Evolutionary conservation across 2,329 filamentous ascomycete genomes (phyloP).

Genomic region (Cytospora paraplurivora): DNA sequence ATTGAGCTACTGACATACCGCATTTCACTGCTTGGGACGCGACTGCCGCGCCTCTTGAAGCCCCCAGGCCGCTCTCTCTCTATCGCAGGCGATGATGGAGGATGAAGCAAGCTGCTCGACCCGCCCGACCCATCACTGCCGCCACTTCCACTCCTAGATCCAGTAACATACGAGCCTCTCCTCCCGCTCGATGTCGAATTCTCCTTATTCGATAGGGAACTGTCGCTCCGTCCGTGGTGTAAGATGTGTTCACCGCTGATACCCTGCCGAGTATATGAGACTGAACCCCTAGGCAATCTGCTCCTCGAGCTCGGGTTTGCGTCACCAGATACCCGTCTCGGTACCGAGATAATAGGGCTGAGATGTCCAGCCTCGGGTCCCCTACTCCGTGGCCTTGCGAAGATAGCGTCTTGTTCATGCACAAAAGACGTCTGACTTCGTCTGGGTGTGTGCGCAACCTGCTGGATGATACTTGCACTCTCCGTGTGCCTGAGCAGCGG

Average conservation of each 20-base stretch:
- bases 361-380: conserved; percentile 21
- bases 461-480: conserved; percentile 23
- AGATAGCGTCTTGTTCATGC: conserved; percentile 27
- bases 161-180: conserved; percentile 24
- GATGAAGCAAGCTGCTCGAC: conserved; percentile 16
- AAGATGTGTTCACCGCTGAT: conserved; percentile 30
- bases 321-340: conserved; percentile 23
- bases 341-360: conserved; percentile 19
- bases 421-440: conserved; percentile 20
- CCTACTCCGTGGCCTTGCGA: conserved; percentile 26
- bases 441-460: conserved; percentile 25
- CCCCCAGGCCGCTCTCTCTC: conserved; percentile 21
- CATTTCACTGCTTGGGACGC: conserved; percentile 27
- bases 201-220: conserved; percentile 35
- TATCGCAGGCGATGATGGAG: conserved; percentile 26
- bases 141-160: conserved; percentile 19
- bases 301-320: conserved; percentile 29
- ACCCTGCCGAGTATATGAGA: conserved; percentile 35
- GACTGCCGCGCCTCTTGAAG: conserved; percentile 27
- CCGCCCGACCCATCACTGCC: conserved; percentile 23
- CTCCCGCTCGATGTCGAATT: conserved; percentile 25
- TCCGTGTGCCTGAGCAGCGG: conserved; percentile 27
- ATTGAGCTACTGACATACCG: conserved; percentile 16
- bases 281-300: conserved; percentile 37
- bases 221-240: conserved; percentile 32